Percentiles rank a stretch among this genome's conserved stretches.
Conservation (phyloP, 495 filamentous ascomycete species). For the Bryoglossum gracile region DNA sequence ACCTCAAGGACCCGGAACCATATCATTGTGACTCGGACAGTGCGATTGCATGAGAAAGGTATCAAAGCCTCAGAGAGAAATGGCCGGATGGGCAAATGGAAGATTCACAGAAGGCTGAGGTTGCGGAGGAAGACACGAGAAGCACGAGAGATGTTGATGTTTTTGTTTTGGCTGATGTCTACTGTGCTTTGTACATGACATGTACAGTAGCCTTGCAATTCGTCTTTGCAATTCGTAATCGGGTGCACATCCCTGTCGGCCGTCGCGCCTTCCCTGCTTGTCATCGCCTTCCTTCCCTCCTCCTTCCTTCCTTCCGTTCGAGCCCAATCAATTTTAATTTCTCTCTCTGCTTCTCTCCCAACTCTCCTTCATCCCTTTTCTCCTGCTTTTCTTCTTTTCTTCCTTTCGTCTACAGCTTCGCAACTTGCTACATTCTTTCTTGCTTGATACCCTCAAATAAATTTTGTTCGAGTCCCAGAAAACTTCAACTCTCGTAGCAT, state of each 20-base stretch:
- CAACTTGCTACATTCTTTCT: background rate
- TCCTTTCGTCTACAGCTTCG: background rate
- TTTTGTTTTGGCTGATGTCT: too few relatives aligned
- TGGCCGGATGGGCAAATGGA: background rate
- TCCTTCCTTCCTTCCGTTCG: background rate
- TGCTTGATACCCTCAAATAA: background rate
- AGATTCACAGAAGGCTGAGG: background rate
- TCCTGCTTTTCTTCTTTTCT: background rate
- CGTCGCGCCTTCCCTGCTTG: background rate
- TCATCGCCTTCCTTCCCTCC: background rate
- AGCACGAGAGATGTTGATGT: too few relatives aligned
- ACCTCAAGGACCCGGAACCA: constrained; percentile 45
- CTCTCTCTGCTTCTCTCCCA: background rate
- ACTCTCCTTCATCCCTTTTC: background rate
- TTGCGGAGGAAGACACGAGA: background rate
- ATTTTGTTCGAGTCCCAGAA: background rate
- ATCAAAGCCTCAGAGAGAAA: background rate
- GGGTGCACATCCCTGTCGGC: background rate
- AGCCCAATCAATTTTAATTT: background rate
- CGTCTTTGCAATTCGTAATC: background rate
- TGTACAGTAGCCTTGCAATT: too few relatives aligned
- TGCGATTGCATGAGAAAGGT: background rate
- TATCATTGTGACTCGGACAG: constrained; percentile 9
- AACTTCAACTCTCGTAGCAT: background rate
- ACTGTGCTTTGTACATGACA: too few relatives aligned